Percentiles rank a stretch among this genome's conserved stretches.
These are phyloP conservation scores for Clarireedia homoeocarpa DNA, from an alignment of 2,329 filamentous ascomycete genomes.

Conservation along the genomic window DNA sequence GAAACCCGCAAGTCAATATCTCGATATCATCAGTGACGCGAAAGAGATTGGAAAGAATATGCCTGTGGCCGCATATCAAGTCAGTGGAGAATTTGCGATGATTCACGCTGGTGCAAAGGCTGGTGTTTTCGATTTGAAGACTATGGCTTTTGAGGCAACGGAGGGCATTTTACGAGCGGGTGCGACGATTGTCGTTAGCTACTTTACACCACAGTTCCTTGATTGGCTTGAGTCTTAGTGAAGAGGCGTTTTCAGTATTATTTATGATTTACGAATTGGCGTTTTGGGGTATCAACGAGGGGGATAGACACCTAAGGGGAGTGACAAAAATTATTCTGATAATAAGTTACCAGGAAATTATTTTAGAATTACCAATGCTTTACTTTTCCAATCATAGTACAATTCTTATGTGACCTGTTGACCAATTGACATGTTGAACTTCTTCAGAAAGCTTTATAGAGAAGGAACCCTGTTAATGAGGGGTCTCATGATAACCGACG, in stretches of 20 bases:
- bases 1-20: constrained; percentile 90
- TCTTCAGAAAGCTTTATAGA: neutral
- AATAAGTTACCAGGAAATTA: constrained; percentile 6
- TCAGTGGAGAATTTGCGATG: constrained; percentile 96
- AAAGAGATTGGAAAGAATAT: constrained; percentile 90
- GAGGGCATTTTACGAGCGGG: constrained; percentile 90
- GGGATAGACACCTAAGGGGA: neutral
- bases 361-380: neutral
- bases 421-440: neutral
- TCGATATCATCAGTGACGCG: constrained; percentile 96
- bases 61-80: constrained; percentile 92
- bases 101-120: constrained; percentile 93
- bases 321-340: constrained; percentile 6
- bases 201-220: constrained; percentile 80
- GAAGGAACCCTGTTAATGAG: neutral
- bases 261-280: neutral
- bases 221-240: constrained; percentile 53
- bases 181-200: constrained; percentile 86
- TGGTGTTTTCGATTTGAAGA: constrained; percentile 89
- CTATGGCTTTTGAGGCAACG: constrained; percentile 90
- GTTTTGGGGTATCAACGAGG: constrained; percentile 7
- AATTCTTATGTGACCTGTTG: neutral
- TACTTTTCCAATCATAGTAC: neutral
- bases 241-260: neutral
- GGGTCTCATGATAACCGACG: neutral